Evolutionary conservation across 495 filamentous ascomycete genomes (phyloP).

Genomic region (Amphirosellinia nigrospora): DNA sequence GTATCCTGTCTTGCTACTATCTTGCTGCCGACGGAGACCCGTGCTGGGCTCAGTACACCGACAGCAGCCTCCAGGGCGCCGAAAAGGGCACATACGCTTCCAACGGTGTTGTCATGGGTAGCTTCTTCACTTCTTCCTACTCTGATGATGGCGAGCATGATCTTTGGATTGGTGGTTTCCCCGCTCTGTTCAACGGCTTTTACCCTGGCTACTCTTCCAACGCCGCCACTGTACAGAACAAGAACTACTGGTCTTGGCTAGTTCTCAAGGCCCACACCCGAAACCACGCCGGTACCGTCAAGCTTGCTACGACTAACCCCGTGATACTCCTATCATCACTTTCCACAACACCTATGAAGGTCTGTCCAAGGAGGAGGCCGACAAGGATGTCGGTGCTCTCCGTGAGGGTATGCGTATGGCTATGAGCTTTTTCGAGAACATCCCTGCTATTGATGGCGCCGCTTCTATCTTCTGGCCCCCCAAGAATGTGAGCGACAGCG

Average conservation of each 20-base stretch:
- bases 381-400: conserved; percentile 47
- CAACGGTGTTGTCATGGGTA: conserved; percentile 53
- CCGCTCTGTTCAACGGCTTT: conserved; percentile 60
- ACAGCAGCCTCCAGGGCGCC: conserved; percentile 36
- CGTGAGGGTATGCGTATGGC: conserved; percentile 52
- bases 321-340: conserved; percentile 58
- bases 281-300: conserved; percentile 59
- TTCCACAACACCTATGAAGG: conserved; percentile 63
- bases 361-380: conserved; percentile 27
- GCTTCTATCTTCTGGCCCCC: conserved; percentile 59
- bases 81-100: conserved; percentile 58
- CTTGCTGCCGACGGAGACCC: conserved; percentile 49
- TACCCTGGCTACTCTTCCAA: conserved; percentile 49
- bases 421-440: conserved; percentile 46
- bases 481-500: conserved; percentile 43
- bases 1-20: conserved; percentile 56
- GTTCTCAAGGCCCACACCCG: conserved; percentile 58
- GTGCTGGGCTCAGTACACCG: conserved; percentile 57
- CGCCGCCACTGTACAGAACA: conserved; percentile 35
- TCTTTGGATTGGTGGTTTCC: conserved; percentile 59
- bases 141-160: conserved; percentile 52
- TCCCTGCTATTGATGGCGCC: conserved; percentile 56
- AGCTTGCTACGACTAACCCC: conserved; percentile 55
- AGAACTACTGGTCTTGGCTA: conserved; percentile 55
- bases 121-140: conserved; percentile 52